phyloP scores from a whole-genome alignment of 164 flowering plant species.

The Vitis rotundifolia region DNA sequence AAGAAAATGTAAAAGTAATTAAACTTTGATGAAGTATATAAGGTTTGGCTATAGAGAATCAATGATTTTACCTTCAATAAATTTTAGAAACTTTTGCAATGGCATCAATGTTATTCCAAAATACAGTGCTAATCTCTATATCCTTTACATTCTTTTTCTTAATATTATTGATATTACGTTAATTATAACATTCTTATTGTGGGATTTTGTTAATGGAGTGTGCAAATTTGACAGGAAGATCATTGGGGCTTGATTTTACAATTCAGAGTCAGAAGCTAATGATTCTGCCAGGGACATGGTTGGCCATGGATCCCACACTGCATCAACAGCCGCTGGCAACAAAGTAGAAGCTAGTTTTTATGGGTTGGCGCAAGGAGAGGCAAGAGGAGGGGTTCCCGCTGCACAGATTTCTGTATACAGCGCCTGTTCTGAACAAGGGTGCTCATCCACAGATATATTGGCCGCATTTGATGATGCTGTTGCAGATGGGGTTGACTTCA shows the following conservation, averaged over 20 bases:
- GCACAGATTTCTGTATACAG: conserved; percentile 27
- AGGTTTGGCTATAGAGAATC: no score
- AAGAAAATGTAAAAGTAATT: no score
- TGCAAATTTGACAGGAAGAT: conserved; percentile 17
- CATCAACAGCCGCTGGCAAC: conserved; percentile 41
- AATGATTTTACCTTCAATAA: no score
- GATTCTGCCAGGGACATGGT: conserved; percentile 19
- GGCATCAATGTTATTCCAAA: no score
- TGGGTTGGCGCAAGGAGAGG: conserved; percentile 23
- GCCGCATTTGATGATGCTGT: conserved; percentile 35
- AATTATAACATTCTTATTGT: background rate
- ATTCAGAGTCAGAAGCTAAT: background rate
- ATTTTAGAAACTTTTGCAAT: no score
- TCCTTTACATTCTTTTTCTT: no score
- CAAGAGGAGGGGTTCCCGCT: conserved; percentile 31
- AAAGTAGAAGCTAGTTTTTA: conserved; percentile 16
- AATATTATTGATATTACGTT: no score
- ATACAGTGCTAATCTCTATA: no score
- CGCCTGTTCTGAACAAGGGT: conserved; percentile 3
- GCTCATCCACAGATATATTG: background rate
- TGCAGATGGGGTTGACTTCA: conserved; percentile 29
- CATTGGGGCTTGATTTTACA: conserved; percentile 31
- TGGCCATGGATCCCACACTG: conserved; percentile 41
- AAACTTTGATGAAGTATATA: no score
- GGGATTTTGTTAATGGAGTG: background rate